Base-by-base conservation (phyloP, 176 grass and related monocot species). In the Paspalum notatum region DNA sequence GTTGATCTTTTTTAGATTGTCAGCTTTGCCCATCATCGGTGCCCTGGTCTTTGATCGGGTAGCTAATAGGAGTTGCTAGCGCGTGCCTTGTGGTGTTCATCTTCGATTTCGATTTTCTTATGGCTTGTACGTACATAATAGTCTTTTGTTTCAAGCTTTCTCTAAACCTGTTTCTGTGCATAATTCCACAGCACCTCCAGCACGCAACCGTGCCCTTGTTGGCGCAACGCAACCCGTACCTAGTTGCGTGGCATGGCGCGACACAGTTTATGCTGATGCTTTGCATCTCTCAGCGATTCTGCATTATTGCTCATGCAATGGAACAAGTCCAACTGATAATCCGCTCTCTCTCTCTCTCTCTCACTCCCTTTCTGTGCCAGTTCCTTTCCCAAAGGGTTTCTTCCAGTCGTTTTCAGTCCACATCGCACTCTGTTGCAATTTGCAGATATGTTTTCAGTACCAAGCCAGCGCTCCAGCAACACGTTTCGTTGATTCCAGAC, bases 401-500 rank as follows among this genome's bases (percentile, higher is more conserved):
- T 70, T 62, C 70, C 65, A n/a, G 72, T 51, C 40, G 44, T 6
- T 26, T 20, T 47, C 82, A 18, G 7, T 53, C 55, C 4, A 9
- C 14, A 18, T 46, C 71, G 21, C 52, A n/a, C n/a, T n/a, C n/a
- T n/a, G n/a, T n/a, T 32, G 37, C 48, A 17, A 41, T 11, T 32
- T 38, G 59, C 43, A 27, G 32, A 32, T 32, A n/a, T n/a, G n/a
- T n/a, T n/a, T n/a, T n/a, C n/a, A n/a, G n/a, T n/a, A n/a, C n/a
- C n/a, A n/a, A n/a, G 13, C 5, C 38, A 12, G 9, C 38, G 1
- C 38, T 12, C n/a, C 13, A 4, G 26, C 26, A 39, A 20, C 26
- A 69, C 51, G 39, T 68, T 20, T 48, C 54, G 22, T 71, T 39
- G 66, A 66, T 71, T 71, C 16, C 15, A 60, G 37, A 20, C 51